These are phyloP conservation scores for Aspergillus conjunctus DNA, from an alignment of 495 filamentous ascomycete genomes.

Conservation along the genomic window DNA sequence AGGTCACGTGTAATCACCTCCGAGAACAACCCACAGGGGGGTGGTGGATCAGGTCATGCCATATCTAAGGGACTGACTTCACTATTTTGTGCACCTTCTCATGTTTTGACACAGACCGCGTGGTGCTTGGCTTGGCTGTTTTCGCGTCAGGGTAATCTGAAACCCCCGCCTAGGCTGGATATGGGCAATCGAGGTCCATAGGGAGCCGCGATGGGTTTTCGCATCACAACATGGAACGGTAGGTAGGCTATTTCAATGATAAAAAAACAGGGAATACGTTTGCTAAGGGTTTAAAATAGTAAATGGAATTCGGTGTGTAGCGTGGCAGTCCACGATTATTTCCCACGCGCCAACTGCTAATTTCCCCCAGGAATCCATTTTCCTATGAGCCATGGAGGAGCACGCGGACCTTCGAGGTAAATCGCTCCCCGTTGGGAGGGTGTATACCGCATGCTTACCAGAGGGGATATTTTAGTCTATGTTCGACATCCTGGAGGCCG, in stretches of 20 bases:
- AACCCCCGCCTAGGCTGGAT: constrained; percentile 3
- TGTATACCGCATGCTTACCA: not conserved
- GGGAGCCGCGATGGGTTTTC: constrained; percentile 63
- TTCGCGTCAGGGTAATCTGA: not conserved
- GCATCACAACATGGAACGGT: constrained; percentile 94
- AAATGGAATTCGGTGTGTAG: constrained; percentile 82
- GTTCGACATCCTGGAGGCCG: constrained; percentile 92
- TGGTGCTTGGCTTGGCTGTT: not conserved
- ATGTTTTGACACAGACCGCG: too few species aligned
- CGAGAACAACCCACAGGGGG: not conserved
- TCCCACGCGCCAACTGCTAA: not conserved
- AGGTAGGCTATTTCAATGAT: constrained; percentile 25
- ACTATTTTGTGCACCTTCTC: not conserved
- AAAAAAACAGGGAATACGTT: not conserved
- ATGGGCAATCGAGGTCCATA: constrained; percentile 21
- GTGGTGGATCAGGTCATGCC: too few species aligned
- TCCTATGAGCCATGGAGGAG: constrained; percentile 93
- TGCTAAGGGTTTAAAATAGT: constrained; percentile 53
- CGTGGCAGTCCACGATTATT: not conserved
- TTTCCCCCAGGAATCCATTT: constrained; percentile 76
- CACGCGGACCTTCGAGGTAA: constrained; percentile 77
- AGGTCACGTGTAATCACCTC: constrained; percentile 33
- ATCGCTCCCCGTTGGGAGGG: not conserved
- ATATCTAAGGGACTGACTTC: too few species aligned
- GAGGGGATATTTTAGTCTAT: constrained; percentile 58